Evolutionary conservation across 768 basidiomycete genomes (phyloP), one percentile per base, ranked within the genome.

Genomic region (Filobasidium wieringae): DNA sequence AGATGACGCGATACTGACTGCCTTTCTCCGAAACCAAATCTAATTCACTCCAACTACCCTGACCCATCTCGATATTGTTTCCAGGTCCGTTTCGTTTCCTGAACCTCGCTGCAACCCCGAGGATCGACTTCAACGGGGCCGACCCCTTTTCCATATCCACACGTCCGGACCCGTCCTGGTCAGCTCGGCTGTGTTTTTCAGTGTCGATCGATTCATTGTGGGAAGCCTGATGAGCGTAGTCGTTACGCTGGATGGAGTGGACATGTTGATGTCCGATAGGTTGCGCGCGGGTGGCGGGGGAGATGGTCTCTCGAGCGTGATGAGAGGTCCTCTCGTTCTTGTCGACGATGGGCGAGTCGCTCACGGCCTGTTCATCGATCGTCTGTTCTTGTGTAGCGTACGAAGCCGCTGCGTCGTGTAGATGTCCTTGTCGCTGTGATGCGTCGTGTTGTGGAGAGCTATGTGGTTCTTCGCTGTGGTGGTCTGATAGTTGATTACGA

Each of bases 401-500:
- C n/a, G n/a, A n/a, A n/a, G 37, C 37, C 22, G 37, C 37, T 11
- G 15, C 17, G 15, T 40, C 37, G 37, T 40, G 37, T 40, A 40
- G 5, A 22, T 40, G 37, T 55, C 40, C 39, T 55, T 39, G 39
- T 55, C 22, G 11, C 17, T 32, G 54, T 24, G 43, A 33, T 55
- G 24, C 40, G 33, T 43, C 39, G 54, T 55, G 17, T 43, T 37
- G 33, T 39, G 52, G 14, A n/a, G 9, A 12, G 6, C 4, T 36
- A 19, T 53, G n/a, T 27, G 7, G 19, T 24, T 26, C 27, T 8
- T 36, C 40, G 52, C 19, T 33, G 27, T 53, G 24, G 54, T 27
- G 40, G 11, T 55, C 34, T 43, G 53, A 17, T 30, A 14, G 36
- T 47, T 32, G 27, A 47, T 49, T 40, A 56, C 55, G 55, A 56